Evolutionary conservation across 2,329 filamentous ascomycete genomes (phyloP), one percentile per base, ranked within the genome.

Genomic region (Talaromyces sp.): DNA sequence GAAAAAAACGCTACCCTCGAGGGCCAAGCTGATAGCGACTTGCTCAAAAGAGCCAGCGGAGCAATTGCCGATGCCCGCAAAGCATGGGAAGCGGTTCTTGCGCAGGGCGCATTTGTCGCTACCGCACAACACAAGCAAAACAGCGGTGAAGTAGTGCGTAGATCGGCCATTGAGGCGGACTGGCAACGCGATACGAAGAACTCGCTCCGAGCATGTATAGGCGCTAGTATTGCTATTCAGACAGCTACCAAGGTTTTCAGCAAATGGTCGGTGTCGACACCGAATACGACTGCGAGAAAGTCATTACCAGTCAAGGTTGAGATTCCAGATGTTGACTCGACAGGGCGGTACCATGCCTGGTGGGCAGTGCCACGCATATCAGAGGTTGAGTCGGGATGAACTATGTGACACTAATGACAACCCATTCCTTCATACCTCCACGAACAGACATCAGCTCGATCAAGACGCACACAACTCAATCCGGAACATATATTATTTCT

Each of bases 131-230:
- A 59, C 25, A 41, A 59, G 39, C 39, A 62, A 35, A 25, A 56
- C 25, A 54, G 45, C 19, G 47, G 15, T 27, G 61, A 64, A 31
- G 50, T 54, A 35, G 50, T 64, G 33, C 47, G 33, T 77, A 78
- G 25, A 75, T 82, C 33, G 80, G 85, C 67, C 77, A 84, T 74
- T 52, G 84, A 90, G 69, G 85, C 84, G 11, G 83, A 86, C 63
- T 93, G 90, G 89, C 73, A 84, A 19, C 79, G 79, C 25, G 82
- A 86, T 25, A 80, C 85, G 11, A 89, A 87, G 74, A 83, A 85
- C 67, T 84, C 84, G 10, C 81, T 90, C 70, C 87, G 87, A 71
- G 86, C 89, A n/a, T 89, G 87, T 69, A 92, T 93, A 67, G 87
- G 87, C 9, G 83, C 89, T 0, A 87, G 86, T 6, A 84, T 93